Percentiles rank a stretch among this genome's conserved stretches.
Conservation (phyloP, 208 protist species). For the Blechomonas ayalai region DNA sequence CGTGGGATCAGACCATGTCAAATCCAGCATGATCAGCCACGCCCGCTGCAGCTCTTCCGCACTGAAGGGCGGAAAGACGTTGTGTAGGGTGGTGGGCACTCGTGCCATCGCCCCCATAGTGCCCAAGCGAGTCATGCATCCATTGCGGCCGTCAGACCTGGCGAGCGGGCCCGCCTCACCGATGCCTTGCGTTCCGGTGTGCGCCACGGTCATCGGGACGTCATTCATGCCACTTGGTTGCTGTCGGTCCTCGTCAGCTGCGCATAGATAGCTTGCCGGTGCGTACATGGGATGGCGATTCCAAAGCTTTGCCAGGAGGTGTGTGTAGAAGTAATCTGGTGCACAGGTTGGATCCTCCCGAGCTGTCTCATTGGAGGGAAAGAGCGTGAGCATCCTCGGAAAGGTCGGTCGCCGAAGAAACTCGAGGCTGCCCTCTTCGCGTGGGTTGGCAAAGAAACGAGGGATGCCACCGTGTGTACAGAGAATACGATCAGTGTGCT, state of each 20-base stretch:
- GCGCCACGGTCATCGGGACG: not conserved
- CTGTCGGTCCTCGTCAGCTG: too few species aligned
- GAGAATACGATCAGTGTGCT: slow-evolving; percentile 53
- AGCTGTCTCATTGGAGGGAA: slow-evolving; percentile 43
- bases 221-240: slow-evolving; percentile 1
- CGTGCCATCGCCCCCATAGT: not conserved
- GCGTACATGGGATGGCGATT: slow-evolving; percentile 13
- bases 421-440: slow-evolving; percentile 33
- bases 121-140: too few species aligned
- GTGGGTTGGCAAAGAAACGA: slow-evolving; percentile 39
- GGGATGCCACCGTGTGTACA: slow-evolving; percentile 77
- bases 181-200: too few species aligned
- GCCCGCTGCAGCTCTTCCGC: slow-evolving; percentile 30
- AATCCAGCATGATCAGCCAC: slow-evolving; percentile 60
- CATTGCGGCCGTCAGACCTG: not conserved
- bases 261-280: too few species aligned
- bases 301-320: slow-evolving; percentile 24
- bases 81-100: not conserved
- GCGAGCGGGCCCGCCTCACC: not conserved
- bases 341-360: slow-evolving; percentile 35
- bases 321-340: slow-evolving; percentile 23
- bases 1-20: slow-evolving; percentile 80
- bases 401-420: slow-evolving; percentile 39
- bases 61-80: too few species aligned
- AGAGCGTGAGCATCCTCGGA: slow-evolving; percentile 57